Evolutionary conservation across 2,329 filamentous ascomycete genomes (phyloP).

Genomic region (Ophiosphaerella narmari): DNA sequence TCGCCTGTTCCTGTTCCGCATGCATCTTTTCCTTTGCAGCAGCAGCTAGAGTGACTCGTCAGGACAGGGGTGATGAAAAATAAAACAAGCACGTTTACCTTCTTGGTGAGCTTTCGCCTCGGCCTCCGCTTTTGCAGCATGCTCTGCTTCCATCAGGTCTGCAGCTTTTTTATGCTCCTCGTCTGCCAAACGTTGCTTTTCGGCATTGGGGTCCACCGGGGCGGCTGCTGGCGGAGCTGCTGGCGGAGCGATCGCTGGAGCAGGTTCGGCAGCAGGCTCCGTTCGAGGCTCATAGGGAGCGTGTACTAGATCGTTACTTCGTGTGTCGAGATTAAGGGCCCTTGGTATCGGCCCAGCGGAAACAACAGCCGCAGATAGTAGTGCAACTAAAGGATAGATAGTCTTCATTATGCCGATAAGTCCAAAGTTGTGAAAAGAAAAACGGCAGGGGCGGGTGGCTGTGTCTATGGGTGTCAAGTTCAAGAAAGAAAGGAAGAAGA

Average conservation of each 20-base stretch:
- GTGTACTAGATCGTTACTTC: slow-evolving; percentile 10
- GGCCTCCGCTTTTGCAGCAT: slow-evolving; percentile 24
- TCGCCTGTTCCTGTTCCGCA: slow-evolving; percentile 10
- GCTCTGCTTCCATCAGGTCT: slow-evolving; percentile 23
- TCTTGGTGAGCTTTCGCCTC: slow-evolving; percentile 21
- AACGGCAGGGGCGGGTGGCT: slow-evolving; percentile 2
- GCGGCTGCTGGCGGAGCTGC: background rate
- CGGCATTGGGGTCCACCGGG: slow-evolving; percentile 2
- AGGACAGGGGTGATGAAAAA: too few species aligned
- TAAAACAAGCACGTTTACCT: background rate
- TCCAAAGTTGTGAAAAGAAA: background rate
- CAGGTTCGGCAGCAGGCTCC: slow-evolving; percentile 9
- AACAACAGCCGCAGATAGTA: slow-evolving; percentile 24
- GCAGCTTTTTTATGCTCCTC: slow-evolving; percentile 18
- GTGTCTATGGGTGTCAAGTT: slow-evolving; percentile 3
- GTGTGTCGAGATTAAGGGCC: slow-evolving; percentile 1
- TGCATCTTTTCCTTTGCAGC: slow-evolving; percentile 4
- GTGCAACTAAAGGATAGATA: slow-evolving; percentile 26
- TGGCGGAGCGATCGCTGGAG: slow-evolving; percentile 12
- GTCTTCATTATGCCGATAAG: slow-evolving; percentile 28
- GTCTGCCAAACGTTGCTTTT: slow-evolving; percentile 9
- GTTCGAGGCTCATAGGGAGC: slow-evolving; percentile 15
- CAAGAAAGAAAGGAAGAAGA: slow-evolving; percentile 22
- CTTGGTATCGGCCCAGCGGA: slow-evolving; percentile 25
- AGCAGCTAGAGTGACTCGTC: slow-evolving; percentile 1